phyloP scores from a whole-genome alignment of 768 basidiomycete genomes.

The Infundibulicybe gibba region DNA sequence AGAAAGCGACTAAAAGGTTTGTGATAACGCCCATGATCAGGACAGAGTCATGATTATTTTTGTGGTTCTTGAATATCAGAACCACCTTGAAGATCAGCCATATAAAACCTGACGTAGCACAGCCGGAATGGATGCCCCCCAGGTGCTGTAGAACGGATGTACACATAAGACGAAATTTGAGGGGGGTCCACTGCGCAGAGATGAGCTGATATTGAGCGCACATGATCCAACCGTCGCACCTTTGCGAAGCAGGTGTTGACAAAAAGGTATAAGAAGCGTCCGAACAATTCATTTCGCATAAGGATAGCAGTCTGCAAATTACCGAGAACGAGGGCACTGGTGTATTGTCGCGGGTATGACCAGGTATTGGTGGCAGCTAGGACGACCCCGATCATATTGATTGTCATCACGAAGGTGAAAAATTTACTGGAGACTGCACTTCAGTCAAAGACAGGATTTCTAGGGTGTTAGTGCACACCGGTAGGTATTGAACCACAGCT shows the following conservation, averaged over 20 bases:
- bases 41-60: slow-evolving; percentile 48
- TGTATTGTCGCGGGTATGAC: slow-evolving; percentile 62
- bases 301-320: slow-evolving; percentile 72
- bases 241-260: slow-evolving; percentile 80
- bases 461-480: slow-evolving; percentile 35
- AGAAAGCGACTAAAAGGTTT: slow-evolving; percentile 53
- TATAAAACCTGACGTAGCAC: slow-evolving; percentile 67
- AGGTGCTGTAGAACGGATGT: slow-evolving; percentile 76
- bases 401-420: slow-evolving; percentile 54
- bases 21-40: slow-evolving; percentile 62
- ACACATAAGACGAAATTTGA: slow-evolving; percentile 60
- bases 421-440: slow-evolving; percentile 53
- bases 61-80: slow-evolving; percentile 47
- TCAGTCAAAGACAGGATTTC: neutral
- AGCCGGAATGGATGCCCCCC: slow-evolving; percentile 84
- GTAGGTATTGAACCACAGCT: slow-evolving; percentile 80
- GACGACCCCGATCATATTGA: slow-evolving; percentile 59
- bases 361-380: slow-evolving; percentile 63
- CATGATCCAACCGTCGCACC: slow-evolving; percentile 29
- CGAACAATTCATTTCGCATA: slow-evolving; percentile 80
- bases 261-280: slow-evolving; percentile 67
- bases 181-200: slow-evolving; percentile 37
- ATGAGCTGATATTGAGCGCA: neutral
- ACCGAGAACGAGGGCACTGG: slow-evolving; percentile 70
- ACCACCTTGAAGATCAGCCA: slow-evolving; percentile 69